phyloP scores from a whole-genome alignment of 805 yeast species.

The Suhomyces vadensis region DNA sequence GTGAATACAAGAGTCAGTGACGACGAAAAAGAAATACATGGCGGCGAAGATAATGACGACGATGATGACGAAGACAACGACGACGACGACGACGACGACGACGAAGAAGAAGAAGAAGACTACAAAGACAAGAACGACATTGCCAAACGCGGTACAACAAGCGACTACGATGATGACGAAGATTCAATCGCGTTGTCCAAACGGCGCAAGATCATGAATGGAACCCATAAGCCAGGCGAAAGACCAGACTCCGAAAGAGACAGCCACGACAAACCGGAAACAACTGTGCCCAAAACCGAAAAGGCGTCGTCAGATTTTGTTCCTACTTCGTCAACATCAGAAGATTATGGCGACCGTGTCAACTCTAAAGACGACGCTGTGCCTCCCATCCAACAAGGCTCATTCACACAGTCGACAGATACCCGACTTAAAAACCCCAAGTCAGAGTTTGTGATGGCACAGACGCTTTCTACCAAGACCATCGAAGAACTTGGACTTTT shows the following conservation, averaged over 20 bases:
- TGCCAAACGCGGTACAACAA: constrained; percentile 3
- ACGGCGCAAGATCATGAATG: constrained; percentile 1
- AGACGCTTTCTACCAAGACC: constrained; percentile 66
- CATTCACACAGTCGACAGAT: constrained; percentile 53
- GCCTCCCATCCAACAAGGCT: constrained; percentile 50
- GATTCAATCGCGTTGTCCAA: constrained; percentile 4
- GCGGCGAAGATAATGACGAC: constrained; percentile 12
- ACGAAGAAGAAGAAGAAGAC: constrained; percentile 9
- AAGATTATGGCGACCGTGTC: constrained; percentile 15
- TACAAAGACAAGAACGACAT: constrained; percentile 14
- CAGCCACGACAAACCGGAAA: background rate
- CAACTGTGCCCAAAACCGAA: background rate
- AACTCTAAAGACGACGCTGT: constrained; percentile 34
- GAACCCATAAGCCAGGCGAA: background rate
- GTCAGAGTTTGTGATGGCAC: constrained; percentile 71
- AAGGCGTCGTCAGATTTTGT: constrained; percentile 2
- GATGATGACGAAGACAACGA: constrained; percentile 14
- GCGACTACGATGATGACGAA: constrained; percentile 11
- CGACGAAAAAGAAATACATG: background rate
- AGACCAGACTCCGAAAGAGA: background rate
- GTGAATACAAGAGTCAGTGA: background rate
- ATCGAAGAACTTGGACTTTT: constrained; percentile 62
- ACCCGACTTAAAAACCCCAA: constrained; percentile 68
- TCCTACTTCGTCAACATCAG: too few relatives aligned
- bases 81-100: constrained; percentile 14